A percentile compares a stretch with the other conserved stretches of the same genome.
phyloP scores from a whole-genome alignment of 2,329 filamentous ascomycete genomes.

The Alternaria rosae region DNA sequence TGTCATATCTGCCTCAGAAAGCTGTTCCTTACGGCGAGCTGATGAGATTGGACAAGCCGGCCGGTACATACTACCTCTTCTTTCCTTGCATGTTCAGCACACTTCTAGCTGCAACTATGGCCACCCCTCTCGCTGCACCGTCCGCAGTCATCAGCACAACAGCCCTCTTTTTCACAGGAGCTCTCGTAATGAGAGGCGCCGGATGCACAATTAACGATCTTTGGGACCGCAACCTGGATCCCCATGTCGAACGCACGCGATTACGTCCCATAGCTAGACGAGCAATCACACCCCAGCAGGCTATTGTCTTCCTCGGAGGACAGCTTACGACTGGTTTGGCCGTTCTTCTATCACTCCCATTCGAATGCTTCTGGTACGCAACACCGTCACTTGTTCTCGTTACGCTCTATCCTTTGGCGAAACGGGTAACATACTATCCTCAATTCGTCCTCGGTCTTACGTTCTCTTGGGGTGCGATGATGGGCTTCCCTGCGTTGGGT shows the following conservation, averaged over 20 bases:
- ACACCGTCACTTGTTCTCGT: slow-evolving; percentile 78
- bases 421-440: slow-evolving; percentile 86
- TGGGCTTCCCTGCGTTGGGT: slow-evolving; percentile 86
- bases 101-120: slow-evolving; percentile 76
- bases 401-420: slow-evolving; percentile 79
- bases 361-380: slow-evolving; percentile 76
- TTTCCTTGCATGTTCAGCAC: slow-evolving; percentile 88
- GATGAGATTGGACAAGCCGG: slow-evolving; percentile 80
- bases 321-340: slow-evolving; percentile 78
- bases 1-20: slow-evolving; percentile 72
- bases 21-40: slow-evolving; percentile 85
- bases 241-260: slow-evolving; percentile 77
- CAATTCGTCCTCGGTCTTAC: slow-evolving; percentile 83
- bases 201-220: slow-evolving; percentile 91
- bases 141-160: slow-evolving; percentile 69
- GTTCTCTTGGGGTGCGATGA: slow-evolving; percentile 87
- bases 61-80: slow-evolving; percentile 84
- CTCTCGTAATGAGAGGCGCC: slow-evolving; percentile 84
- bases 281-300: slow-evolving; percentile 76
- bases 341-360: slow-evolving; percentile 78
- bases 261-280: slow-evolving; percentile 81
- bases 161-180: slow-evolving; percentile 75
- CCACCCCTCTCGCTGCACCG: slow-evolving; percentile 66
- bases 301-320: slow-evolving; percentile 74
- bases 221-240: slow-evolving; percentile 87